These are phyloP conservation scores for Penicillium nucicola DNA, from an alignment of 495 filamentous ascomycete species.

Conservation along the genomic window DNA sequence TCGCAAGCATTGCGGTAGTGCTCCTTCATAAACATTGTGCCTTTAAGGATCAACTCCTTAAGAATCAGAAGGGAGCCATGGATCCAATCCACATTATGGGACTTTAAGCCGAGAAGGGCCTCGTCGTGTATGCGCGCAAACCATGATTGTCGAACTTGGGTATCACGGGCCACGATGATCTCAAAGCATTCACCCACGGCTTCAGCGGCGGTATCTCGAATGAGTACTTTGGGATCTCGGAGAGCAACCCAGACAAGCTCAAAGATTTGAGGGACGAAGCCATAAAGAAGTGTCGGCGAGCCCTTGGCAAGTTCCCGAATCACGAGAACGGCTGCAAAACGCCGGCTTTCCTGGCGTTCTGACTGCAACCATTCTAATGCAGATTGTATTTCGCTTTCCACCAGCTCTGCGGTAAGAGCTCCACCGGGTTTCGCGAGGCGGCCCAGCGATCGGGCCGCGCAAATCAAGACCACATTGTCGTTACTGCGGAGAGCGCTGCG, in stretches of 20 bases:
- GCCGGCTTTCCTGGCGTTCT: constrained; percentile 87
- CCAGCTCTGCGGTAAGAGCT: constrained; percentile 90
- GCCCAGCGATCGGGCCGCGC: constrained; percentile 82
- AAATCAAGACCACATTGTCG: constrained; percentile 80
- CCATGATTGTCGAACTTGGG: constrained; percentile 76
- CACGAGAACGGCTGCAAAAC: constrained; percentile 87
- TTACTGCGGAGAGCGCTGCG: constrained; percentile 82
- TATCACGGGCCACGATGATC: constrained; percentile 88
- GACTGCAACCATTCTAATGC: constrained; percentile 94
- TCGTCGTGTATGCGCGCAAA: constrained; percentile 85
- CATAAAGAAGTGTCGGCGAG: constrained; percentile 89
- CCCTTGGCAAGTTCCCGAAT: constrained; percentile 86
- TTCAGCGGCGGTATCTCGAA: constrained; percentile 86
- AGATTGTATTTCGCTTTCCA: constrained; percentile 93
- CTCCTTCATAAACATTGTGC: constrained; percentile 98
- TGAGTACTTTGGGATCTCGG: constrained; percentile 81
- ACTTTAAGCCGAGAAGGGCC: constrained; percentile 71
- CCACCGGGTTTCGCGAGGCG: constrained; percentile 88
- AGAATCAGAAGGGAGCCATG: constrained; percentile 90
- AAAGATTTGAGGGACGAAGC: constrained; percentile 84
- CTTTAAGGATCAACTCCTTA: constrained; percentile 85
- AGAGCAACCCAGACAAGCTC: constrained; percentile 94
- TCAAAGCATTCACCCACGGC: constrained; percentile 89
- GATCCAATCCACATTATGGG: constrained; percentile 74
- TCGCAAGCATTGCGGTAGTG: constrained; percentile 86